Evolutionary conservation across 768 basidiomycete genomes (phyloP).

Genomic region (Leccinum subtestaceum): DNA sequence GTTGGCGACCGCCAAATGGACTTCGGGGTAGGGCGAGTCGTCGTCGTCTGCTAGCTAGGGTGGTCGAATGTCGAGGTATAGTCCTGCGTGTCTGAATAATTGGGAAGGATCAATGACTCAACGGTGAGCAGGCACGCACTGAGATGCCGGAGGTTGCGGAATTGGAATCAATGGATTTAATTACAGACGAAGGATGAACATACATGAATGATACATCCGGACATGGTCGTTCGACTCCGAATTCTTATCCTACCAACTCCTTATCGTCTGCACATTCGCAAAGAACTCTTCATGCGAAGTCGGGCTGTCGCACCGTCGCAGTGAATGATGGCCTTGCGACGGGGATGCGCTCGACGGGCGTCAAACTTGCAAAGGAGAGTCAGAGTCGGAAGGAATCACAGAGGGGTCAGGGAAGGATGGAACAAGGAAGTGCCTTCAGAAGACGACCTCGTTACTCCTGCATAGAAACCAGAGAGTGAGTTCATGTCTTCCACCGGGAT

Average conservation of each 20-base stretch:
- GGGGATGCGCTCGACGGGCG: slow-evolving; percentile 18
- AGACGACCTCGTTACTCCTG: slow-evolving; percentile 75
- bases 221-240: slow-evolving; percentile 11
- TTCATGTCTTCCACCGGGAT: slow-evolving; percentile 88
- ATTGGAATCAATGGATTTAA: not conserved
- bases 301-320: slow-evolving; percentile 9
- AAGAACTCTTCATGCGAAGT: slow-evolving; percentile 5
- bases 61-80: slow-evolving; percentile 15
- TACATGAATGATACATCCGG: slow-evolving; percentile 20
- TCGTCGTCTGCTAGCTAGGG: slow-evolving; percentile 40
- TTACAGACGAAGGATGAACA: too few species aligned
- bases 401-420: too few species aligned
- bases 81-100: not conserved
- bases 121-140: slow-evolving; percentile 10
- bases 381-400: too few species aligned
- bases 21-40: slow-evolving; percentile 73
- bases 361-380: slow-evolving; percentile 6
- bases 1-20: slow-evolving; percentile 65
- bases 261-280: slow-evolving; percentile 10
- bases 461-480: slow-evolving; percentile 82
- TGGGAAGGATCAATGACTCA: not conserved
- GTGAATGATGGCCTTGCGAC: slow-evolving; percentile 13
- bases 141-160: slow-evolving; percentile 14
- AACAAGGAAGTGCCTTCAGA: slow-evolving; percentile 54
- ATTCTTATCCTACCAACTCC: slow-evolving; percentile 23